These are phyloP conservation scores for Teratosphaeria viscida DNA, from an alignment of 2,329 filamentous ascomycete species.

Conservation along the genomic window DNA sequence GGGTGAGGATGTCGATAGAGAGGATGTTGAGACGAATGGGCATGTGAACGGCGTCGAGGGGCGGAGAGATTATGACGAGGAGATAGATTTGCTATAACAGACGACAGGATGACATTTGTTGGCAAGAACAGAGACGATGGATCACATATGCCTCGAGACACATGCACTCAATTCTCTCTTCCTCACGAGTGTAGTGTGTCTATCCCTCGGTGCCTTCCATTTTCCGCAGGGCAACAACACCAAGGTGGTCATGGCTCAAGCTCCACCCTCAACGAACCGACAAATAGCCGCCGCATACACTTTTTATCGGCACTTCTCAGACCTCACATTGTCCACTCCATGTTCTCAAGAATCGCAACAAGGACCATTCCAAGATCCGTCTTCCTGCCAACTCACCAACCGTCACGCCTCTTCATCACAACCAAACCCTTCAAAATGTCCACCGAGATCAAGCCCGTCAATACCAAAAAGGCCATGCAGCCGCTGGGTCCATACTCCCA, in stretches of 20 bases:
- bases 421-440: not conserved
- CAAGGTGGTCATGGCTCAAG: not conserved
- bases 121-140: not conserved
- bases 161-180: not conserved
- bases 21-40: not conserved
- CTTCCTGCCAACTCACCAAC: not conserved
- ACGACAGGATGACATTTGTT: not conserved
- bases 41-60: conserved; percentile 5
- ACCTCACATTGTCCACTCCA: not conserved
- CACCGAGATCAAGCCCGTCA: conserved; percentile 7
- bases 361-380: not conserved
- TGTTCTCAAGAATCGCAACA: not conserved
- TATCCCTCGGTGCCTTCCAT: not conserved
- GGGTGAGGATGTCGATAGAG: conserved; percentile 6
- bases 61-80: conserved; percentile 2
- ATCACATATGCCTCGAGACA: not conserved
- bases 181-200: not conserved
- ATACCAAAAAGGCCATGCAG: conserved; percentile 7
- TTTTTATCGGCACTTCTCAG: not conserved
- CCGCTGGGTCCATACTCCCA: conserved; percentile 28
- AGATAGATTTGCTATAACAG: conserved; percentile 7
- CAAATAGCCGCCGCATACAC: not conserved
- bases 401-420: not conserved
- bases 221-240: not conserved
- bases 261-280: not conserved